These are phyloP conservation scores for Przewalskia tangutica DNA, from an alignment of 257 asterid genomes.

Conservation along the genomic window DNA sequence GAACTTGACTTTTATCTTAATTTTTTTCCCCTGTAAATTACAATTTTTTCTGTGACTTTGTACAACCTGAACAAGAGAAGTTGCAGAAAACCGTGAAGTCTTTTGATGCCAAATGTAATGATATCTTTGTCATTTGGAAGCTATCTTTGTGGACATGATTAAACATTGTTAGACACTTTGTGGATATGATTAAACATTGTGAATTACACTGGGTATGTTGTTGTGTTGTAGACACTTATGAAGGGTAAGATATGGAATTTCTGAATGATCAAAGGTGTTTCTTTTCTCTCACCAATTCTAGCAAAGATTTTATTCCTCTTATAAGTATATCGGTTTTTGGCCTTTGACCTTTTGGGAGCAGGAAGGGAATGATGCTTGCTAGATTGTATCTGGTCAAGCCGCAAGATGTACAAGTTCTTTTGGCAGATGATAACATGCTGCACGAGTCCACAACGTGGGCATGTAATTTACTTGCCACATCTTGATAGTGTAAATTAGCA, in stretches of 20 bases:
- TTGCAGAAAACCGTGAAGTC: neutral
- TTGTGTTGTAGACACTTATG: neutral
- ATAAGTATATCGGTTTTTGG: neutral
- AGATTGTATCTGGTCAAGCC: too few relatives aligned
- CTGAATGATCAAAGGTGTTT: neutral
- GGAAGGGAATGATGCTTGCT: too few relatives aligned
- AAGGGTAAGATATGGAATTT: neutral
- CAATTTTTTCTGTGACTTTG: neutral
- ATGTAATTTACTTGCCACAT: too few relatives aligned
- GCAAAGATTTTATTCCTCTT: neutral
- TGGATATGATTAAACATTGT: too few relatives aligned
- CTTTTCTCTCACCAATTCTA: neutral
- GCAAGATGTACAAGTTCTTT: too few relatives aligned
- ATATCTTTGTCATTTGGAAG: neutral
- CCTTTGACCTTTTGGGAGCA: too few relatives aligned
- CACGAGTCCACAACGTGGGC: too few relatives aligned
- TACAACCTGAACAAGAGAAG: neutral
- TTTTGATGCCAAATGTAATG: neutral
- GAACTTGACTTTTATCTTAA: neutral
- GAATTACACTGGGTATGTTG: too few relatives aligned
- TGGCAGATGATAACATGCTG: too few relatives aligned
- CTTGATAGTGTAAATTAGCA: too few relatives aligned
- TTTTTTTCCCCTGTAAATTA: too few relatives aligned
- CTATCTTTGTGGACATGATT: neutral
- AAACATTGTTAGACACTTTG: too few relatives aligned